Conservation (phyloP, 768 basidiomycete genomes). For the Suillus bovinus region DNA sequence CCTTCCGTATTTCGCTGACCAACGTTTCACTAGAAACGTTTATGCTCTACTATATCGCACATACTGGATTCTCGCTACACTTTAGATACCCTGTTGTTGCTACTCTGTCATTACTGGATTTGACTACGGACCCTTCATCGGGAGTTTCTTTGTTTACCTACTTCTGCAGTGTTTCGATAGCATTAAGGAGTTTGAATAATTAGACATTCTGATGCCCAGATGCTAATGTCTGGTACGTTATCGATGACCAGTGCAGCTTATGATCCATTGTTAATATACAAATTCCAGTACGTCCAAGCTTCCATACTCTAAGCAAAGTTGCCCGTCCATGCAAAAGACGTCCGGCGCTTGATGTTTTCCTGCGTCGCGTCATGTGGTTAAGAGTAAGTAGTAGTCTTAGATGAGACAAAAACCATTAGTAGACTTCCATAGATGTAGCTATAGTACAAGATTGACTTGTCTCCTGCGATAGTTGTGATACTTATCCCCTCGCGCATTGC, state of each 20-base stretch:
- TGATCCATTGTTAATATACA: not conserved
- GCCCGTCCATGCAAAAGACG: conserved; percentile 19
- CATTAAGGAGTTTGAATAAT: not conserved
- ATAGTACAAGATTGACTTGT: not conserved
- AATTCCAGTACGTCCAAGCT: not conserved
- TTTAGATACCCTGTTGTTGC: not conserved
- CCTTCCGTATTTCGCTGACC: not conserved
- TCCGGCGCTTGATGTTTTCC: conserved; percentile 14
- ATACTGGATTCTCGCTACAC: not conserved
- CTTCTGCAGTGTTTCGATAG: not conserved
- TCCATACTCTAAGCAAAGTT: conserved; percentile 17
- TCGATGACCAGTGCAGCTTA: not conserved
- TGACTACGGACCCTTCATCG: conserved; percentile 15
- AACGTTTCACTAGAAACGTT: not conserved
- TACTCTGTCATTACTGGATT: conserved; percentile 7
- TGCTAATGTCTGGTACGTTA: not conserved
- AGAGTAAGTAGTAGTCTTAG: conserved; percentile 32
- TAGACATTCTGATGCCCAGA: not conserved
- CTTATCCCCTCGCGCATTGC: not conserved
- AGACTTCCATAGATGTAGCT: not conserved
- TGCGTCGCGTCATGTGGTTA: conserved; percentile 12
- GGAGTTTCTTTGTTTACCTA: conserved; percentile 2
- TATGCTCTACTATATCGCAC: not conserved
- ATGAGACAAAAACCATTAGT: too few species aligned
- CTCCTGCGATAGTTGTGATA: not conserved